Percentiles rank a stretch among this genome's conserved stretches.
These are phyloP conservation scores for Euphorbia lathyris DNA, from an alignment of 345 rosid genomes.

Conservation along the genomic window DNA sequence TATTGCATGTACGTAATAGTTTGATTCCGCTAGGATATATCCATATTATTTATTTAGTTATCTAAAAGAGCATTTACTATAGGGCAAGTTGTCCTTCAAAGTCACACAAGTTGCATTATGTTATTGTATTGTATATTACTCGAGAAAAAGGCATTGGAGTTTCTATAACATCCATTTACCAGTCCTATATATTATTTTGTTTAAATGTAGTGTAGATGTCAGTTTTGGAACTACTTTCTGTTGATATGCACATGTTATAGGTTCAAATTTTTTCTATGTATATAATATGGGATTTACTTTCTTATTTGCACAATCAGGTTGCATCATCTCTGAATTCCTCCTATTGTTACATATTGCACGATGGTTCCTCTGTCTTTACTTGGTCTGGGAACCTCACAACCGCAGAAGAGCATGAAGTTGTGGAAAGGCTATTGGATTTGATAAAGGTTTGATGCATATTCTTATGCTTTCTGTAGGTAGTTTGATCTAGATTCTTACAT, in stretches of 20 bases:
- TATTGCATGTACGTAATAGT: too few relatives aligned
- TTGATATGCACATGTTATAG: neutral
- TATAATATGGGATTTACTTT: constrained; percentile 9
- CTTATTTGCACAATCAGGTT: constrained; percentile 42
- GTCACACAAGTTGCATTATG: too few relatives aligned
- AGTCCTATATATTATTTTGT: neutral
- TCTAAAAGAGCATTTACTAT: too few relatives aligned
- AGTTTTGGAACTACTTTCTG: constrained; percentile 1
- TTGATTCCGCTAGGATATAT: too few relatives aligned
- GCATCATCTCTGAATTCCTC: constrained; percentile 87
- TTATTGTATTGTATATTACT: neutral
- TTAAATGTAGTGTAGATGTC: neutral
- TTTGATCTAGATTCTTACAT: constrained; percentile 10
- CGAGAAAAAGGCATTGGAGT: neutral
- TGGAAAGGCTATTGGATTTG: constrained; percentile 93
- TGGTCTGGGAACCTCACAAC: constrained; percentile 89
- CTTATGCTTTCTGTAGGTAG: constrained; percentile 7
- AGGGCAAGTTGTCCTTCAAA: neutral
- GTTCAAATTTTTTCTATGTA: neutral
- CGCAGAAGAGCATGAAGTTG: constrained; percentile 72
- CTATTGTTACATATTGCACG: constrained; percentile 86
- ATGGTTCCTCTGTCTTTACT: constrained; percentile 68
- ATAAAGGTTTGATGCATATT: constrained; percentile 62
- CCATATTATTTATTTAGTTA: too few relatives aligned
- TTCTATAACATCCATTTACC: neutral